Base-by-base conservation (phyloP, 495 filamentous ascomycete genomes). In the Tuber calosporum region DNA sequence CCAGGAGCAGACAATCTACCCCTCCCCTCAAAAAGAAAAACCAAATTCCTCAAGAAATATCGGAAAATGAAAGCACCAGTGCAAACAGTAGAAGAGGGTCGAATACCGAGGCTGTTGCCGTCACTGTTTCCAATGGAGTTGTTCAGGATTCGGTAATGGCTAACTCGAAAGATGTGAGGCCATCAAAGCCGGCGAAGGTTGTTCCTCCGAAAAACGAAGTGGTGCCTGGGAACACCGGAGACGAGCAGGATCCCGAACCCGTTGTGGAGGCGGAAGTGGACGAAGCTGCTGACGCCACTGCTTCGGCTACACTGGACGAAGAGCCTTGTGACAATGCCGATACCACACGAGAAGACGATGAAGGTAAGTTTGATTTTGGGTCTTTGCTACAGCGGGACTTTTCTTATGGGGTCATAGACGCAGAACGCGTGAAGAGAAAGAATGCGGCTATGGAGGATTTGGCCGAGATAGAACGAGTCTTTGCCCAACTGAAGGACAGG, bases 401-500 rank as follows among this genome's bases (percentile, higher is more conserved):
- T 70, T 77, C 86, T 90, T 78, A 90, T 80, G 22, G 73, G 69
- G 38, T 70, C 72, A 69, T 80, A 97, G 94, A 90, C 68, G 86
- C 89, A 34, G 80, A 81, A 71, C 73, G 76, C 40, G 74, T 74
- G 19, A 68, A 41, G 72, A 91, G 89, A 79, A 94, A 93, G 82
- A 90, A 88, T 80, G 87, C 87, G 42, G 94, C 94, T 0, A 89
- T 93, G 85, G 92, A 94, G 66, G 89, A 92, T 66, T 84, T 97
- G 37, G 84, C 87, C 20, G 85, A 86, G 36, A 89, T 98, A 68
- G 94, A 98, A 82, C 88, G 88, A 80, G 89, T 93, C 75, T 98
- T 97, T 83, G 88, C 89, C 73, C 88, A 88, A 37, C 90, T 97
- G 77, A 87, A 92, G 78, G 93, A 97, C 78, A 93, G 91, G 94